phyloP scores from a whole-genome alignment of 768 basidiomycete species.

The Sistotremastrum niveocremeum region DNA sequence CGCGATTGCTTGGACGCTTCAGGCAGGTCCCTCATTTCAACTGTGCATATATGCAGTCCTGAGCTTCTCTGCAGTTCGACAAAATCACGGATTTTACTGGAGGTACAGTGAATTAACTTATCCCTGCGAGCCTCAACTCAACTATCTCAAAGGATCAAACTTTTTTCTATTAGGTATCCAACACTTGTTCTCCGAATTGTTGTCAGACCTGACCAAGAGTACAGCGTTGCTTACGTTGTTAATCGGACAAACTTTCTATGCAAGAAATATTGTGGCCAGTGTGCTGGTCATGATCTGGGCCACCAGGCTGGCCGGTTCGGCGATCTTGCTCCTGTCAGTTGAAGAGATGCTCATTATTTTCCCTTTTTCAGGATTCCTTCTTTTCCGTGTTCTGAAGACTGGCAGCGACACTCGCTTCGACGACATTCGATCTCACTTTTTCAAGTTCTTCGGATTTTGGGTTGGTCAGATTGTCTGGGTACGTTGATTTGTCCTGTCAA shows the following conservation, averaged over 20 bases:
- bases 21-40: conserved; percentile 14
- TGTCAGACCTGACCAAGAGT: background rate
- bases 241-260: conserved; percentile 45
- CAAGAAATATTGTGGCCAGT: conserved; percentile 42
- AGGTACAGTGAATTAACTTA: conserved; percentile 18
- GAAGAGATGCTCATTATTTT: background rate
- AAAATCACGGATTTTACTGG: conserved; percentile 64
- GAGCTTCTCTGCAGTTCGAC: conserved; percentile 32
- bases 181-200: background rate
- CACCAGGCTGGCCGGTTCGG: conserved; percentile 36
- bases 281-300: conserved; percentile 61
- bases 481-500: conserved; percentile 4
- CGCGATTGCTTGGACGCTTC: conserved; percentile 50
- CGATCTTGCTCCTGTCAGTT: background rate
- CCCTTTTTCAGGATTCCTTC: conserved; percentile 34
- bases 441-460: conserved; percentile 42
- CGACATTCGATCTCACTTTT: conserved; percentile 49
- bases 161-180: conserved; percentile 45
- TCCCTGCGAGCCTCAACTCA: background rate
- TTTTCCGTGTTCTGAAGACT: conserved; percentile 56
- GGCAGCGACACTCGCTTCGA: conserved; percentile 58
- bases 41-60: background rate
- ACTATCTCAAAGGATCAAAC: conserved; percentile 36
- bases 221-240: conserved; percentile 48
- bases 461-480: conserved; percentile 50